Evolutionary conservation across 345 rosid species (phyloP).

Genomic region (Eucalyptus polybractea): DNA sequence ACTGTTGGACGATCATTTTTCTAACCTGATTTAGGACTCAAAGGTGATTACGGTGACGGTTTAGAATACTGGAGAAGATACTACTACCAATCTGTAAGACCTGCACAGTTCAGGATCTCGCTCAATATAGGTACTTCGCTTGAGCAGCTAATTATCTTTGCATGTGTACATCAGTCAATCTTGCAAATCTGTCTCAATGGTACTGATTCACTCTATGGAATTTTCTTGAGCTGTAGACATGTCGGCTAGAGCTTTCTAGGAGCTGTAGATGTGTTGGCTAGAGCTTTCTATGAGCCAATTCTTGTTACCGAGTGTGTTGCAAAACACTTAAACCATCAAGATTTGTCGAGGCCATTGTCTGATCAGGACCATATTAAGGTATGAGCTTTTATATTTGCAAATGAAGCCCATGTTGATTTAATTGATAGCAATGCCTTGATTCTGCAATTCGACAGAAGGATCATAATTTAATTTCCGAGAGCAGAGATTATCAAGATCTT

Average conservation of each 20-base stretch:
- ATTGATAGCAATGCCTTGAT: too few species aligned
- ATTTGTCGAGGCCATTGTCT: constrained; percentile 20
- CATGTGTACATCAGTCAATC: neutral
- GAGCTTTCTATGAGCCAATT: constrained; percentile 58
- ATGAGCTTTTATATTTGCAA: neutral
- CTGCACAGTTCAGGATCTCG: constrained; percentile 68
- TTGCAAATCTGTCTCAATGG: neutral
- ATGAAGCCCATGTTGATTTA: neutral
- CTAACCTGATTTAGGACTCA: constrained; percentile 3
- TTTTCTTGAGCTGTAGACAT: neutral
- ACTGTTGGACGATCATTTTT: constrained; percentile 58
- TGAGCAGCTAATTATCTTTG: neutral
- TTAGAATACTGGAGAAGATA: constrained; percentile 55
- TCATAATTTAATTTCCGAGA: too few species aligned
- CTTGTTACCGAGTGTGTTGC: constrained; percentile 31
- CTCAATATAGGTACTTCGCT: constrained; percentile 43
- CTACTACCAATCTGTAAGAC: constrained; percentile 48
- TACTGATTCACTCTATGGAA: neutral
- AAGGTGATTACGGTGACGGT: constrained; percentile 45
- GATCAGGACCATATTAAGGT: constrained; percentile 59
- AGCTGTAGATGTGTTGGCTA: constrained; percentile 65
- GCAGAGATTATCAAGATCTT: too few species aligned
- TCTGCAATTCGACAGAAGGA: too few species aligned
- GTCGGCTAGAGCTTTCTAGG: constrained; percentile 62
- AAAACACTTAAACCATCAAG: constrained; percentile 13